These are phyloP conservation scores for Neopestalotiopsis rosae DNA, from an alignment of 2,329 filamentous ascomycete genomes.

Conservation along the genomic window DNA sequence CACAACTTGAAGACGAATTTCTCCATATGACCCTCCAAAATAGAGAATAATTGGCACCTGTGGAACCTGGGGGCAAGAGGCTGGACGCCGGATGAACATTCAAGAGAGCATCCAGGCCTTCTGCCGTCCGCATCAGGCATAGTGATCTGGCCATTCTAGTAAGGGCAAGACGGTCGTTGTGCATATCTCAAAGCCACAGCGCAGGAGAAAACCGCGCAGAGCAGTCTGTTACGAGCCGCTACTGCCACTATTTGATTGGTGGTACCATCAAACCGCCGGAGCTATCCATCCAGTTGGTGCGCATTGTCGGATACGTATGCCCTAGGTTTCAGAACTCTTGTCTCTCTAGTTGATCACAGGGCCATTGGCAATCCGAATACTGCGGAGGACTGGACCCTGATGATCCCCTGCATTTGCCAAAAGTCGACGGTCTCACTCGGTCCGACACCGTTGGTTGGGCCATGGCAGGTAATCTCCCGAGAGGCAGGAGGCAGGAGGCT, in stretches of 20 bases:
- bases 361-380: background rate
- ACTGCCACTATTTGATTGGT: background rate
- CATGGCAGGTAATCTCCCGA: background rate
- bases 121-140: background rate
- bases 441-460: background rate
- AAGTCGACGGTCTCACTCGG: background rate
- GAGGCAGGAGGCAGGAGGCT: background rate
- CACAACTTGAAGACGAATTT: background rate
- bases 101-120: background rate
- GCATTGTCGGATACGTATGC: background rate
- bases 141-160: background rate
- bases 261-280: background rate
- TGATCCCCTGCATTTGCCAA: background rate
- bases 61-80: background rate
- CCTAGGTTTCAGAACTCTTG: slow-evolving; percentile 3
- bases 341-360: background rate
- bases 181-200: background rate
- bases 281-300: slow-evolving; percentile 1
- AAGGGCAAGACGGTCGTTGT: background rate
- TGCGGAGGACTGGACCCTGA: background rate
- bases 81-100: background rate
- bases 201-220: background rate
- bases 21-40: background rate
- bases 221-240: background rate
- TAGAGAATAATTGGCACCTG: background rate